Percentiles rank a stretch among this genome's conserved stretches.
Conservation (phyloP, 2,329 filamentous ascomycete genomes). For the Pezicula neosporulosa region DNA sequence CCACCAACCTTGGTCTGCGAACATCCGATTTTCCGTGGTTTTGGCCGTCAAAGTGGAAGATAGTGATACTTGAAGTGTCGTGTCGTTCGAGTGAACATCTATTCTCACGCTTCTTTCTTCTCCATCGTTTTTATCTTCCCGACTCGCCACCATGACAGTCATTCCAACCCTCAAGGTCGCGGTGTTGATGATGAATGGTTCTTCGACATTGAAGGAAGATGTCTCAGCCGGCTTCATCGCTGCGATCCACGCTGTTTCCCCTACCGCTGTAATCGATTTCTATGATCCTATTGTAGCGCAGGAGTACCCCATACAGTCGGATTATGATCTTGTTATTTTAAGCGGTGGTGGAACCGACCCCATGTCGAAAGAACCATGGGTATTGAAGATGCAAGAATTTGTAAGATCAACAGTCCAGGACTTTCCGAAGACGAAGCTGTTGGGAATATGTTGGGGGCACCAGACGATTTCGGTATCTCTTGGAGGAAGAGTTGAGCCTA, state of each 20-base stretch:
- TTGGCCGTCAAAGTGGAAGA: too few species aligned
- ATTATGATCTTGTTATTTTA: conserved; percentile 40
- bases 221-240: not conserved
- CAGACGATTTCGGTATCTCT: conserved; percentile 38
- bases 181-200: not conserved
- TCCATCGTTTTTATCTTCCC: not conserved
- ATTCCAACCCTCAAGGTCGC: not conserved
- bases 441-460: conserved; percentile 42
- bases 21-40: too few species aligned
- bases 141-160: not conserved
- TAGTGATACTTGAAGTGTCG: too few species aligned
- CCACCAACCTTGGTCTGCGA: too few species aligned
- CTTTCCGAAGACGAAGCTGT: conserved; percentile 29
- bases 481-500: conserved; percentile 34
- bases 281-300: conserved; percentile 23
- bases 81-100: too few species aligned
- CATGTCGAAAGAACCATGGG: conserved; percentile 35
- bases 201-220: not conserved
- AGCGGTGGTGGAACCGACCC: conserved; percentile 41
- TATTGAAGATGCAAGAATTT: conserved; percentile 37
- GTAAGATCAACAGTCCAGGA: conserved; percentile 28
- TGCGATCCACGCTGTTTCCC: not conserved
- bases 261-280: conserved; percentile 14
- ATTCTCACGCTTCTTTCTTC: too few species aligned
- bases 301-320: conserved; percentile 30